A percentile compares a stretch with the other conserved stretches of the same genome.
Conservation (phyloP, 345 rosid genomes). For the Lepidium aucheri region DNA sequence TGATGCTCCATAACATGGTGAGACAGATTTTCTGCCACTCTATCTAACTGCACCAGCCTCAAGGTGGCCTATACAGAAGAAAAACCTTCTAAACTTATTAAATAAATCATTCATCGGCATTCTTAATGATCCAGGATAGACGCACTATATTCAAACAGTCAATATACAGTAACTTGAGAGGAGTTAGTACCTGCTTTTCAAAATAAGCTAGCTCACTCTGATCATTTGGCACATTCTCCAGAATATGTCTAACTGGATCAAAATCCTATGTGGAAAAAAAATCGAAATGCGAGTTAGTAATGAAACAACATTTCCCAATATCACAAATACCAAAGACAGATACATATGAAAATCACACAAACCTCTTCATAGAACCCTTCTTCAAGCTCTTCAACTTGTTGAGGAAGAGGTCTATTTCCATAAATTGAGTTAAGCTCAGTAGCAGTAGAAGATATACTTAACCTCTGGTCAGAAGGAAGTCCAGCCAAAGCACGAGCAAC, state of each 20-base stretch:
- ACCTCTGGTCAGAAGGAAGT: slow-evolving; percentile 71
- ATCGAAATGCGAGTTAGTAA: background rate
- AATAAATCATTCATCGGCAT: background rate
- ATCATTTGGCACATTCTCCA: slow-evolving; percentile 71
- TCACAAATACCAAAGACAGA: background rate
- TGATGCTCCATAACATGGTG: slow-evolving; percentile 90
- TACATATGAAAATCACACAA: background rate
- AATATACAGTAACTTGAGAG: background rate
- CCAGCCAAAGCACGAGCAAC: slow-evolving; percentile 93
- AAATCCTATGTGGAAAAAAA: slow-evolving; percentile 51
- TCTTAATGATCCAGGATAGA: background rate
- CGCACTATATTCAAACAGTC: background rate
- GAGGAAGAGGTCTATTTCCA: slow-evolving; percentile 58
- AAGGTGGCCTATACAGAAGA: slow-evolving; percentile 59
- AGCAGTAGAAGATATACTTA: slow-evolving; percentile 70
- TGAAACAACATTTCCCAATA: background rate
- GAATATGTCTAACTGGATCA: slow-evolving; percentile 75
- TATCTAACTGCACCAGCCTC: slow-evolving; percentile 85
- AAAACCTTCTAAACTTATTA: background rate
- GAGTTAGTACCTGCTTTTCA: slow-evolving; percentile 70
- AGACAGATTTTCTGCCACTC: slow-evolving; percentile 71
- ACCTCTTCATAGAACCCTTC: slow-evolving; percentile 89
- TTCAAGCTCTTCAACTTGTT: slow-evolving; percentile 57
- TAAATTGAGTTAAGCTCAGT: slow-evolving; percentile 64
- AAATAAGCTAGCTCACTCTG: slow-evolving; percentile 60